Evolutionary conservation across 164 flowering plant genomes (phyloP).

Genomic region (Vitis cinerea): DNA sequence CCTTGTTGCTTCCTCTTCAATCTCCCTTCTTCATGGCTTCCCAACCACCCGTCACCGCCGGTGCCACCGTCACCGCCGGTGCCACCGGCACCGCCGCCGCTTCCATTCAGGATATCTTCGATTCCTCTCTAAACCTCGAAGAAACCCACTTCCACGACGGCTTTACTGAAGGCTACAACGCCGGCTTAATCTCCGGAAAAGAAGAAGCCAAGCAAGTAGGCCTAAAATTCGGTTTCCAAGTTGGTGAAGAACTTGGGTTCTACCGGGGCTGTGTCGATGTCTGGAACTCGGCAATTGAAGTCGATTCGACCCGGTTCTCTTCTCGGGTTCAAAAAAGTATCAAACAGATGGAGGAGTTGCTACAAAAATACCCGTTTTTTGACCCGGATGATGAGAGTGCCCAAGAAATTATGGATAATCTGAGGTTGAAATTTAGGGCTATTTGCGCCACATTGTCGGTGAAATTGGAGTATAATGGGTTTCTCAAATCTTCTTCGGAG

Average conservation of each 20-base stretch:
- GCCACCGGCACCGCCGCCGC: neutral
- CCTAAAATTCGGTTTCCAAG: slow-evolving; percentile 61
- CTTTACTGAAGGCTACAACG: slow-evolving; percentile 51
- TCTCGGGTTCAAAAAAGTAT: slow-evolving; percentile 51
- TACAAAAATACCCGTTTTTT: slow-evolving; percentile 50
- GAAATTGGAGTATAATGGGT: slow-evolving; percentile 64
- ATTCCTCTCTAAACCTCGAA: slow-evolving; percentile 53
- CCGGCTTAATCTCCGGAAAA: slow-evolving; percentile 55
- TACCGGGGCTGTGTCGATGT: slow-evolving; percentile 67
- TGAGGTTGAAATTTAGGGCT: slow-evolving; percentile 70
- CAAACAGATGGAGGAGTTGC: slow-evolving; percentile 53
- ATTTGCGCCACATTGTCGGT: slow-evolving; percentile 52
- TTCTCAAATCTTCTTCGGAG: slow-evolving; percentile 33
- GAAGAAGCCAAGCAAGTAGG: slow-evolving; percentile 69
- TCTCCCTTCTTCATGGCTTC: no score
- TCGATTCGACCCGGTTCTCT: slow-evolving; percentile 50
- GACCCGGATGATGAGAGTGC: slow-evolving; percentile 68
- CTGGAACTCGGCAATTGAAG: slow-evolving; percentile 52
- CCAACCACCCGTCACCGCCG: no score
- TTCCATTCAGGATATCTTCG: slow-evolving; percentile 54
- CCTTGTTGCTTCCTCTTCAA: no score
- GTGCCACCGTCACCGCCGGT: no score
- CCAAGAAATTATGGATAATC: slow-evolving; percentile 51
- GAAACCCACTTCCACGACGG: slow-evolving; percentile 63
- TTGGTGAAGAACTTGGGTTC: slow-evolving; percentile 77